Base-by-base conservation (phyloP, 768 basidiomycete genomes). In the Fomitopsis serialis region DNA sequence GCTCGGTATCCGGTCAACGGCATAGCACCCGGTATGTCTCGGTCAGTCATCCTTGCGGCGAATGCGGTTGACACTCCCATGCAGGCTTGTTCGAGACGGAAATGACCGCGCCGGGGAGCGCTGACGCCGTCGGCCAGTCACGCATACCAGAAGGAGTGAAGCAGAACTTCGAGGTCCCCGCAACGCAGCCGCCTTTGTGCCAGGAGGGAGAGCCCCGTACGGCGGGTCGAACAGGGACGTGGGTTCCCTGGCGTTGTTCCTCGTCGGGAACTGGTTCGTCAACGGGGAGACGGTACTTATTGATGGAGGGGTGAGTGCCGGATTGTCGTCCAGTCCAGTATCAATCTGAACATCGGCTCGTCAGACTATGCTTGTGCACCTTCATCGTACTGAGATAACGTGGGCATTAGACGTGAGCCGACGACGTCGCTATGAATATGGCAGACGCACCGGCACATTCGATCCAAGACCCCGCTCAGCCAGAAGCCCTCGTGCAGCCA, bases 1-100 rank as follows among this genome's bases (percentile, higher is more conserved):
- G 7, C 68, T 78, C 27, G 75, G 77, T 8, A 71, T 74, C 46
- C 66, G 75, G 77, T 78, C 13, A 78, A 78, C 58, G 73, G 74
- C n/a, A 76, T 78, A 46, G 74, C 76, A 2, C 75, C 75, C 3
- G 72, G 72, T 60, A 49, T 29, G 67, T 55, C 52, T 32, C 35
- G 42, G 13, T 34, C 42, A 23, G 10, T 19, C 32, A 19, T 36
- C 19, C 21, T 37, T 36, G 23, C 24, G 29, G 17, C 13, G 23
- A 17, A 48, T n/a, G 17, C 24, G 32, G 44, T 47, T 42, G 21
- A 29, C 22, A 25, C 17, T 17, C 23, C 15, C 12, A 12, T 45
- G 36, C 45, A 64, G 71, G 70, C 17, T 55, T 71, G 19, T 73
- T 75, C 58, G 58, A 68, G 15, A 67, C 56, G 3, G 61, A 66